A percentile compares a stretch with the other conserved stretches of the same genome.
Evolutionary conservation across 192 early-diverging fungal species (phyloP).

Genomic region (Globomyces pollinis-pini): DNA sequence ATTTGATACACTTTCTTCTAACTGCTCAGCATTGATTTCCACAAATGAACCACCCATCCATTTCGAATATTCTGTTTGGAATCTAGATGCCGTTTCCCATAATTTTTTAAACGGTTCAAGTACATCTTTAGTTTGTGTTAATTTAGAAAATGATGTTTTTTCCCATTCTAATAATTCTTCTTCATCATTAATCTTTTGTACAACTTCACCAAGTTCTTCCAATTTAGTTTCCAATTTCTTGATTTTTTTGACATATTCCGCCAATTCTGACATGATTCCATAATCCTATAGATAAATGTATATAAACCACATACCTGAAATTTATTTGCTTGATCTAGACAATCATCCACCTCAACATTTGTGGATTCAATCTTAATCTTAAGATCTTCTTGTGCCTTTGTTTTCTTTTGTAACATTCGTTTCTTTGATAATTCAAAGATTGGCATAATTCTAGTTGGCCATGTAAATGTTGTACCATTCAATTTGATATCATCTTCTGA

Average conservation of each 20-base stretch:
- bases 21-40: slow-evolving; percentile 44
- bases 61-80: slow-evolving; percentile 45
- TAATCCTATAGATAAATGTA: no score
- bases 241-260: slow-evolving; percentile 53
- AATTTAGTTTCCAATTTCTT: slow-evolving; percentile 43
- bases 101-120: slow-evolving; percentile 53
- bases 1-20: slow-evolving; percentile 37
- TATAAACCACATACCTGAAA: no score
- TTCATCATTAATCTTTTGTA: slow-evolving; percentile 42
- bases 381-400: slow-evolving; percentile 55
- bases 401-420: slow-evolving; percentile 54
- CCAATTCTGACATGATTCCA: slow-evolving; percentile 52
- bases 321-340: slow-evolving; percentile 45
- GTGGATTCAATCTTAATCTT: slow-evolving; percentile 47
- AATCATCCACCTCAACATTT: slow-evolving; percentile 48
- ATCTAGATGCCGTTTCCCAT: slow-evolving; percentile 47
- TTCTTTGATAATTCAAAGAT: slow-evolving; percentile 58
- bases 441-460: slow-evolving; percentile 53
- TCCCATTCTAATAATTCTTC: slow-evolving; percentile 58
- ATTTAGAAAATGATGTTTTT: slow-evolving; percentile 43
- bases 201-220: slow-evolving; percentile 33
- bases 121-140: slow-evolving; percentile 41
- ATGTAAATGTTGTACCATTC: slow-evolving; percentile 58
- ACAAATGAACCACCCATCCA: slow-evolving; percentile 54
- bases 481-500: slow-evolving; percentile 57